Evolutionary conservation across 208 protist genomes (phyloP).

Genomic region (Leishmania arabica): DNA sequence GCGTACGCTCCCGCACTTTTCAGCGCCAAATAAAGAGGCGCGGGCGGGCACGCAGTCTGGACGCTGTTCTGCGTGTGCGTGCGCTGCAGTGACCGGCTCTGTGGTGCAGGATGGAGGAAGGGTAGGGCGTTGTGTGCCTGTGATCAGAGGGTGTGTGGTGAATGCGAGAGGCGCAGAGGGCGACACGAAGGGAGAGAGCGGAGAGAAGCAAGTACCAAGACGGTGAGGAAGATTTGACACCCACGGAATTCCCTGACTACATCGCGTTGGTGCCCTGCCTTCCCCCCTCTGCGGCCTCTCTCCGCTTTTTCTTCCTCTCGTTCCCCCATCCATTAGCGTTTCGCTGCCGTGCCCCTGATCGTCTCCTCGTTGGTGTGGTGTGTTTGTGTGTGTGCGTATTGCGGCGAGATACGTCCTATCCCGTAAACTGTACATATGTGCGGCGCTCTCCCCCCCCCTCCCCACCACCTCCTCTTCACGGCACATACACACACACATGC

Average conservation of each 20-base stretch:
- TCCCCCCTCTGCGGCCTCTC: no score
- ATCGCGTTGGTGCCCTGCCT: not conserved
- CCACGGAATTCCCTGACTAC: not conserved
- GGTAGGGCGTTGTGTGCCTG: not conserved
- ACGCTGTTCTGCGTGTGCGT: not conserved
- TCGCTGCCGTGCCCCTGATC: not conserved
- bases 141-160: not conserved
- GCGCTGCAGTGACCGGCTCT: not conserved
- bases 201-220: not conserved
- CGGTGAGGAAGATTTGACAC: not conserved
- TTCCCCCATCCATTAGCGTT: not conserved
- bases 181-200: not conserved
- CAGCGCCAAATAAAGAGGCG: not conserved
- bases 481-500: not conserved
- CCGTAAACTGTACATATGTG: constrained; percentile 3
- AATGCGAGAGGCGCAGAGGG: not conserved
- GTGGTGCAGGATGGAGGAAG: not conserved
- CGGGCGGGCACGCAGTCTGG: not conserved
- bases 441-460: not conserved
- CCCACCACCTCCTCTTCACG: not conserved
- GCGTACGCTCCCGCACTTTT: not conserved
- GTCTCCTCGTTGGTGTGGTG: not conserved
- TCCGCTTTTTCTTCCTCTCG: not conserved
- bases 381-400: not conserved
- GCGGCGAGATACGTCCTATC: not conserved